Base-by-base conservation (phyloP, 2,329 filamentous ascomycete genomes). In the Phyllosticta ampelicida region DNA sequence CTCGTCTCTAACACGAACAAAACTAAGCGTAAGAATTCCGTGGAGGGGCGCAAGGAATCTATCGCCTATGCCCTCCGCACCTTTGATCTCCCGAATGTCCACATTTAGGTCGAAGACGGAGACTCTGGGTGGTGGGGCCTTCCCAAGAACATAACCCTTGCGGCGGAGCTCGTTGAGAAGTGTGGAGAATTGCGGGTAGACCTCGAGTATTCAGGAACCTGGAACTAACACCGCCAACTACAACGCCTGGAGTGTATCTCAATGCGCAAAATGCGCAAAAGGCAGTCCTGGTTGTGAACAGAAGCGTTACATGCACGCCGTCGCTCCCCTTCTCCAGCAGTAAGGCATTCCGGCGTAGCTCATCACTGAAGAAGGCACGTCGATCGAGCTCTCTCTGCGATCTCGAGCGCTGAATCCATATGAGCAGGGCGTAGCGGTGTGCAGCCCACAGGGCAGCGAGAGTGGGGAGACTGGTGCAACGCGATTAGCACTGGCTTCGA, bases 391-490 rank as follows among this genome's bases (percentile, higher is more conserved):
- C 51, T 53, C 16, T 23, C 48, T 18, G 60, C 63, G 20, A 61
- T 60, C 63, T 6, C n/a, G 6, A 19, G 44, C 44, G 11, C 55
- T 26, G 58, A 79, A 5, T n/a, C n/a, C n/a, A n/a, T 11, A 19
- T 26, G 79, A 8, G 19, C 10, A 53, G 51, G 71, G 65, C 83
- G 86, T 63, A 84, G 80, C 56, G 84, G 82, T 19, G 81, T 81
- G 56, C 83, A 86, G 69, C 79, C 80, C 44, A 82, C 79, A 19
- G 67, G 70, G 3, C 80, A 81, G 67, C 70, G 74, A 59, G 69
- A 69, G 26, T 85, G 83, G 82, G 84, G 83, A 18, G 77, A 86
- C 67, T 87, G 85, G 84, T 87, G 84, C 75, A 87, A 86, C 66
- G 77, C 85, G 61, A 78, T 74, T 53, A 80, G 78, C 29, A 80